Evolutionary conservation across 352 stramenopile genomes (phyloP).

Genomic region (Aphanomyces stellatus): DNA sequence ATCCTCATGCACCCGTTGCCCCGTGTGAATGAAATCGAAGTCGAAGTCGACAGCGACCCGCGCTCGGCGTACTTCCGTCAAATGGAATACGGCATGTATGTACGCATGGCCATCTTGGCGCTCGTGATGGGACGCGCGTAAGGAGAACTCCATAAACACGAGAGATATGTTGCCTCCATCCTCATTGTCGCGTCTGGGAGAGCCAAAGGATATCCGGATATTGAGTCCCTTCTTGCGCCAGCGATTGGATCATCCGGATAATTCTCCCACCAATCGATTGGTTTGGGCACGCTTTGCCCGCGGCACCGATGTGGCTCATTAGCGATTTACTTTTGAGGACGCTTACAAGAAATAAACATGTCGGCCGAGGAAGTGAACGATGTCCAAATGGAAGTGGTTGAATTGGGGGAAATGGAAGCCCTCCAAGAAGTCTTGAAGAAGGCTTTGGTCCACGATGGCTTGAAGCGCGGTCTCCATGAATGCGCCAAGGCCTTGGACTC

Average conservation of each 20-base stretch:
- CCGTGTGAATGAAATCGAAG: slow-evolving; percentile 94
- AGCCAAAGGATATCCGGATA: background rate
- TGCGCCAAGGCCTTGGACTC: slow-evolving; percentile 98
- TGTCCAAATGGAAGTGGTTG: slow-evolving; percentile 46
- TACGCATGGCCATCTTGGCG: slow-evolving; percentile 97
- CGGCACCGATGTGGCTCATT: background rate
- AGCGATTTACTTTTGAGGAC: slow-evolving; percentile 24
- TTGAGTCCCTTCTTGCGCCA: no score
- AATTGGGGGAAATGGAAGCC: slow-evolving; percentile 95
- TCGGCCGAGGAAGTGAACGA: slow-evolving; percentile 87
- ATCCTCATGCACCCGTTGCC: slow-evolving; percentile 98
- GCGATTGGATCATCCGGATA: slow-evolving; percentile 11
- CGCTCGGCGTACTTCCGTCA: slow-evolving; percentile 96
- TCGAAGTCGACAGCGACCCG: slow-evolving; percentile 94
- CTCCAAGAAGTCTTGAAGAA: slow-evolving; percentile 99
- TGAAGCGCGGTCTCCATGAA: slow-evolving; percentile 98
- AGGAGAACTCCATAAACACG: no score
- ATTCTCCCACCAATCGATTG: slow-evolving; percentile 13
- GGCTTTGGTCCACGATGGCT: slow-evolving; percentile 97
- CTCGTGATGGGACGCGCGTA: slow-evolving; percentile 85
- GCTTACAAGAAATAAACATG: slow-evolving; percentile 47
- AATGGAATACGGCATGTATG: slow-evolving; percentile 98
- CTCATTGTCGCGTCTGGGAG: background rate
- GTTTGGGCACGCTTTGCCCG: background rate
- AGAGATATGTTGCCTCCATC: background rate